A percentile compares a stretch with the other conserved stretches of the same genome.
Conservation (phyloP, 2,329 filamentous ascomycete species). For the Lomentospora prolificans region DNA sequence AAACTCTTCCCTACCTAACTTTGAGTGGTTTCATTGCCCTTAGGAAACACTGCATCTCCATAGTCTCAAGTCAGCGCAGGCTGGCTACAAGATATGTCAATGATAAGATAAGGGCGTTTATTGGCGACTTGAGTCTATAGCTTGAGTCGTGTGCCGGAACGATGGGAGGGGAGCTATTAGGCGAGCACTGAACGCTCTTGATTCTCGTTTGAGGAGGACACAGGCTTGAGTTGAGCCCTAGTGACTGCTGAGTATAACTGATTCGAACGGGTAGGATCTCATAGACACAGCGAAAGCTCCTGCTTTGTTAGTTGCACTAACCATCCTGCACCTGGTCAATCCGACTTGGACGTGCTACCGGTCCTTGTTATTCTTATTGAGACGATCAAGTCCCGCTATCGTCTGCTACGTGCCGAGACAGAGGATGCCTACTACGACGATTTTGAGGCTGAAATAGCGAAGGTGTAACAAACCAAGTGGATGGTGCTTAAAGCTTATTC, state of each 20-base stretch:
- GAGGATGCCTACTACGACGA: conserved; percentile 18
- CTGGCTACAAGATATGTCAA: conserved; percentile 26
- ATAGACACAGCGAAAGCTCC: too few species aligned
- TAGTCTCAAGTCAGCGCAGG: conserved; percentile 31
- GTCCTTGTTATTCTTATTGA: conserved; percentile 15
- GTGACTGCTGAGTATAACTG: background rate
- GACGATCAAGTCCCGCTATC: conserved; percentile 19
- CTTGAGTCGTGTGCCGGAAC: conserved; percentile 30
- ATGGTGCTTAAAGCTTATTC: background rate
- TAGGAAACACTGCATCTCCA: conserved; percentile 32
- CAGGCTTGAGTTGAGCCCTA: conserved; percentile 8
- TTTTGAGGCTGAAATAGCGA: conserved; percentile 13
- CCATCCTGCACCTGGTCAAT: background rate
- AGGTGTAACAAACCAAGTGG: conserved; percentile 5
- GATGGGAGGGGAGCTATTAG: conserved; percentile 21
- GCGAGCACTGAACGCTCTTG: conserved; percentile 21
- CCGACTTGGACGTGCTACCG: conserved; percentile 13
- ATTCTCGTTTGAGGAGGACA: conserved; percentile 22
- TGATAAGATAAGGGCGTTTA: conserved; percentile 28
- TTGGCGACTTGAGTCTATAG: conserved; percentile 32
- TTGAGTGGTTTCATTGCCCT: conserved; percentile 32
- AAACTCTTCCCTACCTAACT: conserved; percentile 21
- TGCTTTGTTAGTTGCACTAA: background rate
- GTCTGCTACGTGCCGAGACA: conserved; percentile 18
- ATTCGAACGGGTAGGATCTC: too few species aligned